phyloP scores from a whole-genome alignment of 2,329 filamentous ascomycete species.

The Byssoonygena ceratinophila region DNA sequence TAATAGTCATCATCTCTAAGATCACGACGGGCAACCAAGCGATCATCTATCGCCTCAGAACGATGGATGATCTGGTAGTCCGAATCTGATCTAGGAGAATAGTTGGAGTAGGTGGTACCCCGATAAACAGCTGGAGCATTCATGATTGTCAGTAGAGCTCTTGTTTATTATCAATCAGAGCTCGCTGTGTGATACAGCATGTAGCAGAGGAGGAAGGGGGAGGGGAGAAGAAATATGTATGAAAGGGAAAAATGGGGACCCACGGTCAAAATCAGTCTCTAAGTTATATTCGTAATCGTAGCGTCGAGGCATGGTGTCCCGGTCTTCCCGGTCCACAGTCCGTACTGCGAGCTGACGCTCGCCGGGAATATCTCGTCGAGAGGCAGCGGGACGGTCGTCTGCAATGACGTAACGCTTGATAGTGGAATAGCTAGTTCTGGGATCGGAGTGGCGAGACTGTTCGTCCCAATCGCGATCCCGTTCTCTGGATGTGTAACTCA shows the following conservation, averaged over 20 bases:
- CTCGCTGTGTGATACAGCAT: slow-evolving; percentile 27
- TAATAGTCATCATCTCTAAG: slow-evolving; percentile 51
- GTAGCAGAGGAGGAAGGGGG: slow-evolving; percentile 35
- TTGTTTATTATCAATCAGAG: too few relatives aligned
- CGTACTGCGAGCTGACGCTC: slow-evolving; percentile 38
- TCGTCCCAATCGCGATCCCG: slow-evolving; percentile 36
- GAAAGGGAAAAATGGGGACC: slow-evolving; percentile 30
- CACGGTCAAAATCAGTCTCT: slow-evolving; percentile 38
- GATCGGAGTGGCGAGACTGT: slow-evolving; percentile 30
- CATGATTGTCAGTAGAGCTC: slow-evolving; percentile 27
- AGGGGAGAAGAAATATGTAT: slow-evolving; percentile 37
- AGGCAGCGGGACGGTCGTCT: slow-evolving; percentile 29
- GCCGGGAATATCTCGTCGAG: slow-evolving; percentile 27
- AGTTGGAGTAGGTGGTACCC: slow-evolving; percentile 42
- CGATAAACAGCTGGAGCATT: slow-evolving; percentile 46
- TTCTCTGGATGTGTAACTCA: slow-evolving; percentile 32
- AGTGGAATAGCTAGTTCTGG: slow-evolving; percentile 29
- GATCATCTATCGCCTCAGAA: slow-evolving; percentile 43
- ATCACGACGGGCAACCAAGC: slow-evolving; percentile 36
- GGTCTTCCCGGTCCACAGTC: slow-evolving; percentile 34
- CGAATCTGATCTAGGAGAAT: slow-evolving; percentile 43
- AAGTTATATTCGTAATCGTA: slow-evolving; percentile 34
- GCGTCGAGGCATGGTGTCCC: slow-evolving; percentile 25
- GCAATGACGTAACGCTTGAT: slow-evolving; percentile 50
- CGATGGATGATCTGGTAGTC: slow-evolving; percentile 52